These are phyloP conservation scores for Paecilomyces sp. DNA, from an alignment of 2,329 filamentous ascomycete genomes.

Conservation along the genomic window DNA sequence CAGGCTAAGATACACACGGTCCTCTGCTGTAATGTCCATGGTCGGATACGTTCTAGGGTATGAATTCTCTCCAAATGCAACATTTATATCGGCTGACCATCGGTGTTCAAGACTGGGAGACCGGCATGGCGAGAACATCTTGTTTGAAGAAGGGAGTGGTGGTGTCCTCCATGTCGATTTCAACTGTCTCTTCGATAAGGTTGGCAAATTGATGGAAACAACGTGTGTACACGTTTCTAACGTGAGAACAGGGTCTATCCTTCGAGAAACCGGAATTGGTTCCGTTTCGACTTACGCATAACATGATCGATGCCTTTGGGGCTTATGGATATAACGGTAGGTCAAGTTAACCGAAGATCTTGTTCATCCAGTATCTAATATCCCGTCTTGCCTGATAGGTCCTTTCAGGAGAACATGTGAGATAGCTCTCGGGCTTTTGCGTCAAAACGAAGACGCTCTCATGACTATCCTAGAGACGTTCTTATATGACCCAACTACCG, in stretches of 20 bases:
- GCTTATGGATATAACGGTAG: constrained; percentile 78
- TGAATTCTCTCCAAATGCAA: constrained; percentile 6
- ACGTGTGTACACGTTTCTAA: constrained; percentile 8
- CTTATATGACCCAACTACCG: constrained; percentile 91
- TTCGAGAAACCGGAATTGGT: constrained; percentile 93
- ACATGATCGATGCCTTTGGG: constrained; percentile 97
- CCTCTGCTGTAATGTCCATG: constrained; percentile 99
- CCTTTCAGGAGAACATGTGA: constrained; percentile 89
- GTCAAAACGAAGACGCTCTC: constrained; percentile 89
- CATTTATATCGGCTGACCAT: constrained; percentile 4
- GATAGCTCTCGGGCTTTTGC: constrained; percentile 72
- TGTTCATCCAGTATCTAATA: neutral
- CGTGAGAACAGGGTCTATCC: constrained; percentile 56
- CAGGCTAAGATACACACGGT: constrained; percentile 81
- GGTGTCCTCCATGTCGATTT: constrained; percentile 98
- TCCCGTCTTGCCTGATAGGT: constrained; percentile 29
- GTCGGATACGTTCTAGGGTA: constrained; percentile 82
- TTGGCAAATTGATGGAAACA: constrained; percentile 8
- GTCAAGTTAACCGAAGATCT: neutral
- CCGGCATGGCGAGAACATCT: constrained; percentile 93
- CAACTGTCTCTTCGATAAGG: constrained; percentile 97
- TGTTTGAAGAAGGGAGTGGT: constrained; percentile 88
- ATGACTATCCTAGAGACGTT: constrained; percentile 98
- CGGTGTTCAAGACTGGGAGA: constrained; percentile 61
- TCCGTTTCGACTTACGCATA: constrained; percentile 94